These are phyloP conservation scores for Euphorbia peplus DNA, from an alignment of 345 rosid genomes.

Conservation along the genomic window DNA sequence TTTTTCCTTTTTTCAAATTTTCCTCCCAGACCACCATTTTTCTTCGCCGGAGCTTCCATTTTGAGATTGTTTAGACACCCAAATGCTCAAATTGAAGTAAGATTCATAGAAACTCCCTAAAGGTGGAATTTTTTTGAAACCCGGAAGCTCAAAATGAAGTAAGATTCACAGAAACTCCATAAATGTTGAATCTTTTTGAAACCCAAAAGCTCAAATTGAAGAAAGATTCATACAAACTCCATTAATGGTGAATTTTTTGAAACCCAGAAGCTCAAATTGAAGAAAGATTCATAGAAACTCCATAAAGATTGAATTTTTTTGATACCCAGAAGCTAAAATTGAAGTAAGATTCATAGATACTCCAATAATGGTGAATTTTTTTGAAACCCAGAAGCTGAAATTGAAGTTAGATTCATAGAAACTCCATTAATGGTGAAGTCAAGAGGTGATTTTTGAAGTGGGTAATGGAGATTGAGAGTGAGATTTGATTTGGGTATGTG, in stretches of 20 bases:
- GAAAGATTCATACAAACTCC: too few species aligned
- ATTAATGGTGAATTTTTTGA: too few species aligned
- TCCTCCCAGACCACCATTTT: slow-evolving; percentile 24
- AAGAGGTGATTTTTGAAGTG: slow-evolving; percentile 11
- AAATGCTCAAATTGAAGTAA: slow-evolving; percentile 14
- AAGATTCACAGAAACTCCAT: too few species aligned
- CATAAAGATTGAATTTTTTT: too few species aligned
- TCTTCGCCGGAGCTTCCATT: slow-evolving; percentile 62
- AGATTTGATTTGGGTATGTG: neutral
- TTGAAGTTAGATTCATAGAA: neutral
- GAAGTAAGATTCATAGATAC: slow-evolving; percentile 14
- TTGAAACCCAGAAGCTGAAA: slow-evolving; percentile 14
- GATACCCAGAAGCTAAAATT: slow-evolving; percentile 15
- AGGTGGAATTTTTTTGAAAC: too few species aligned
- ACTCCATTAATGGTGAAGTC: neutral
- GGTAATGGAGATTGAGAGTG: slow-evolving; percentile 14
- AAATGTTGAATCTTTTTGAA: too few species aligned
- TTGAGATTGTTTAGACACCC: neutral
- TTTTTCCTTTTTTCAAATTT: slow-evolving; percentile 38
- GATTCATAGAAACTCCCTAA: slow-evolving; percentile 2
- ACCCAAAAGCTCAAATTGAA: slow-evolving; percentile 16
- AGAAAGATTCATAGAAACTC: too few species aligned
- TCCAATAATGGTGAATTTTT: too few species aligned
- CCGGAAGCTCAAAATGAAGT: neutral
- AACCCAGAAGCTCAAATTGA: slow-evolving; percentile 17